Base-by-base conservation (phyloP, 1,284 basidiomycete genomes). In the Ustilago xerochloae region DNA sequence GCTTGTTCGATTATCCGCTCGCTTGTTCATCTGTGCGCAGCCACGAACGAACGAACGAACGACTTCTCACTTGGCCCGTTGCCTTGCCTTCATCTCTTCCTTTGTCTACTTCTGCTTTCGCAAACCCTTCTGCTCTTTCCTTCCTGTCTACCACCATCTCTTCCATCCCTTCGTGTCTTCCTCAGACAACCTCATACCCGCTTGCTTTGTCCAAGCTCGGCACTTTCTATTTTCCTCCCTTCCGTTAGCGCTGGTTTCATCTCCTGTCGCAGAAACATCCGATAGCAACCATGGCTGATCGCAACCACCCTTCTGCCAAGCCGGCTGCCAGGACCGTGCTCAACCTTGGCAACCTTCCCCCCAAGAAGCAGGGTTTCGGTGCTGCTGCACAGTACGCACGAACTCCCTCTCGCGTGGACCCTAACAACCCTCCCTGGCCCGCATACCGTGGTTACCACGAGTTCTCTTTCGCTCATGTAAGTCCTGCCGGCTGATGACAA, bases 341-440 rank as follows among this genome's bases (percentile, higher is more conserved):
- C 65, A 84, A 83, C 68, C 74, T 84, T 36, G 82, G 82, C 60
- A 84, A 84, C 57, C 66, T 84, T 36, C 82, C 82, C 41, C 82
- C 82, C 28, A 83, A 83, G 73, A 79, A 75, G 59, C 65, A 76
- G 33, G 76, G 75, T 43, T 83, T 81, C 46, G 69, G 63, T 9
- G 50, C 53, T 22, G 63, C 64, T 18, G 63, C 63, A 20, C 59
- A 64, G 36, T 76, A 76, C 65, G 78, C 78, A 13, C 75, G 78
- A 15, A 81, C 76, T 0, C 70, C 80, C 7, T 80, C 78, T 30
- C 76, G 71, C 18, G 81, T 66, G 63, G 87, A 94, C 85, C 93
- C 93, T 38, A 93, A 97, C 87, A 94, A 97, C 87, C 95, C 95
- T 30, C 95, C 95, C 51, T 97, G 94, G 94, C 94, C 94, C 29